A percentile compares a stretch with the other conserved stretches of the same genome.
These are phyloP conservation scores for Phlebiopsis flavidoalba DNA, from an alignment of 768 basidiomycete genomes.

Conservation along the genomic window DNA sequence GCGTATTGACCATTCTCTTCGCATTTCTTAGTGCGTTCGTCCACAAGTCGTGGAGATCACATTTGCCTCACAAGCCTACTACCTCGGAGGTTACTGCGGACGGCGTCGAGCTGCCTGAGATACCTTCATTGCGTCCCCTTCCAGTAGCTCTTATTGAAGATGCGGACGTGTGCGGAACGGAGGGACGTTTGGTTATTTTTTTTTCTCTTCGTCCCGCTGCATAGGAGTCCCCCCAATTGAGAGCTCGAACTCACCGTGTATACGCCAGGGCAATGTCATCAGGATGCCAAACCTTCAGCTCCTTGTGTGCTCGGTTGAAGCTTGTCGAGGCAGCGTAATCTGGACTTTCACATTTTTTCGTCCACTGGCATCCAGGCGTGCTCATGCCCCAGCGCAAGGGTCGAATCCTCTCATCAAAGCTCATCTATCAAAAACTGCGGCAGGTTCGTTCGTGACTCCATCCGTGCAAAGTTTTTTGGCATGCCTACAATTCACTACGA, in stretches of 20 bases:
- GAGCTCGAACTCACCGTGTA: too few relatives aligned
- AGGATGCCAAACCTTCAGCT: too few relatives aligned
- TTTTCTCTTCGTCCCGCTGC: constrained; percentile 35
- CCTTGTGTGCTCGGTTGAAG: too few relatives aligned
- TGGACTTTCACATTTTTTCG: constrained; percentile 33
- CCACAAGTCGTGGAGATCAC: constrained; percentile 8
- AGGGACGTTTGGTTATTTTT: too few relatives aligned
- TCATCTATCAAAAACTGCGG: constrained; percentile 35
- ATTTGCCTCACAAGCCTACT: constrained; percentile 13
- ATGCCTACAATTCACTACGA: constrained; percentile 56
- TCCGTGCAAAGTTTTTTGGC: constrained; percentile 72
- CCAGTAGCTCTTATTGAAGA: constrained; percentile 2
- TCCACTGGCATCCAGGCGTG: constrained; percentile 23
- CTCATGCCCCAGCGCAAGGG: constrained; percentile 43
- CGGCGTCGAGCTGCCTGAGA: constrained; percentile 23
- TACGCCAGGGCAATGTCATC: too few relatives aligned
- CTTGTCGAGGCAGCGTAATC: constrained; percentile 31
- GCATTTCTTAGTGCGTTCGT: constrained; percentile 2
- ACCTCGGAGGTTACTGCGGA: constrained; percentile 17
- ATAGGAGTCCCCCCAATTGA: constrained; percentile 13
- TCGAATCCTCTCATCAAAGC: constrained; percentile 56
- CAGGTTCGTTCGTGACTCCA: constrained; percentile 29
- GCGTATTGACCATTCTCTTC: background rate
- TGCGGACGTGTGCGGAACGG: too few relatives aligned
- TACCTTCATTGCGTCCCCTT: constrained; percentile 19